A percentile compares a stretch with the other conserved stretches of the same genome.
phyloP scores from a whole-genome alignment of 768 basidiomycete species.

The Cystofilobasidium capitatum region DNA sequence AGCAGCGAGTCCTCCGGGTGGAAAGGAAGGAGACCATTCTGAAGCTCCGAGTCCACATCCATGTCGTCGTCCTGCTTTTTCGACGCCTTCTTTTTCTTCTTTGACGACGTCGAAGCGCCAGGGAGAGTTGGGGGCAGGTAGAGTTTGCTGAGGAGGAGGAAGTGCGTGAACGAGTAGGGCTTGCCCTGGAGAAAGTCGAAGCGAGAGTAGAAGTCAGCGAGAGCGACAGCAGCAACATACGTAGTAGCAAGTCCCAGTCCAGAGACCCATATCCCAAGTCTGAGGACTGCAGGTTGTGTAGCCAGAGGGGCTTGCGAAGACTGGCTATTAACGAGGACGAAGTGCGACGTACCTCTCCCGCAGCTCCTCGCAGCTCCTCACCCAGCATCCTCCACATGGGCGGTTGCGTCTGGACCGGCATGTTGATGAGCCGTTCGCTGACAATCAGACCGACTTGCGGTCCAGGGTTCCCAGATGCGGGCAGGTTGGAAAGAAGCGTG shows the following conservation, averaged over 20 bases:
- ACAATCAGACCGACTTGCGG: conserved; percentile 71
- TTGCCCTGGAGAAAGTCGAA: conserved; percentile 18
- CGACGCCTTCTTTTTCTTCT: conserved; percentile 52
- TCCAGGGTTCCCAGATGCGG: not conserved
- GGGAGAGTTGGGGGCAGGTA: conserved; percentile 28
- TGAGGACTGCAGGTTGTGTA: not conserved
- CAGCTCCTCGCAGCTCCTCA: conserved; percentile 68
- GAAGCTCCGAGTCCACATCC: conserved; percentile 17
- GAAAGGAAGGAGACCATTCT: conserved; percentile 19
- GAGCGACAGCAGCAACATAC: too few species aligned
- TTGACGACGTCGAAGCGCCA: conserved; percentile 54
- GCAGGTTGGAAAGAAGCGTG: conserved; percentile 36
- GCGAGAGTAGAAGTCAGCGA: conserved; percentile 31
- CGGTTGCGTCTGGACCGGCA: conserved; percentile 85
- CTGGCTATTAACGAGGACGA: not conserved
- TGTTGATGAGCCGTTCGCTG: conserved; percentile 82
- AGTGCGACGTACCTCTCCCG: conserved; percentile 47
- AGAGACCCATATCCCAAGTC: too few species aligned
- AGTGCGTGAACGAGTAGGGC: conserved; percentile 33
- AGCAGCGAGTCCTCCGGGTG: conserved; percentile 25
- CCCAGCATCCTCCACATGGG: conserved; percentile 85
- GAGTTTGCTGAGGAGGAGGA: conserved; percentile 35
- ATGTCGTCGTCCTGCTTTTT: conserved; percentile 33
- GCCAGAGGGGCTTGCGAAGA: not conserved
- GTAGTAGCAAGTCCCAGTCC: not conserved